phyloP scores from a whole-genome alignment of 1,139 yeast species.

The Geotrichum macrosporum region DNA sequence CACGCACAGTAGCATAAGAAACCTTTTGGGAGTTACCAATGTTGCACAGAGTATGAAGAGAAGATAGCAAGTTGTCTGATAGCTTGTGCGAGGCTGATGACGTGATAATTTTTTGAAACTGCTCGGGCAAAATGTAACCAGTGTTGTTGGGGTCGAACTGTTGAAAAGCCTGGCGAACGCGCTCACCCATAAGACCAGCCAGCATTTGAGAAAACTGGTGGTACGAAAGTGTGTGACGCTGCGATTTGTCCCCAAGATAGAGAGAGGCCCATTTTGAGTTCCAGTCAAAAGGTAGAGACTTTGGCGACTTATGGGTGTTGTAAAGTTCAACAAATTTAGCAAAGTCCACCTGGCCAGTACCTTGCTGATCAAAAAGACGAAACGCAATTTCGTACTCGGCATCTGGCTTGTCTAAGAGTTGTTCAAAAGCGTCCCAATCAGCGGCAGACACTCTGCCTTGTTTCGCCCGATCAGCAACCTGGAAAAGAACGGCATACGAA shows the following conservation, averaged over 20 bases:
- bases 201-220: slow-evolving; percentile 45
- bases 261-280: slow-evolving; percentile 42
- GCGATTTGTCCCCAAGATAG: slow-evolving; percentile 40
- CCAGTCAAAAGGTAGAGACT: slow-evolving; percentile 45
- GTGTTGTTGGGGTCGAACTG: slow-evolving; percentile 38
- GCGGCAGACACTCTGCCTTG: slow-evolving; percentile 38
- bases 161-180: slow-evolving; percentile 45
- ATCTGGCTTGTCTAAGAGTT: slow-evolving; percentile 42
- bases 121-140: slow-evolving; percentile 43
- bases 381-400: slow-evolving; percentile 48
- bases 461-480: slow-evolving; percentile 41
- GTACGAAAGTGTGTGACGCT: slow-evolving; percentile 42
- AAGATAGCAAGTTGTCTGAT: slow-evolving; percentile 39
- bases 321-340: slow-evolving; percentile 40
- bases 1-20: slow-evolving; percentile 44
- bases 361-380: slow-evolving; percentile 41
- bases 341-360: slow-evolving; percentile 42
- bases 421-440: slow-evolving; percentile 43
- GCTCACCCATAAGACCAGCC: slow-evolving; percentile 44
- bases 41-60: slow-evolving; percentile 41
- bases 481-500: slow-evolving; percentile 44
- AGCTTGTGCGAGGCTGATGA: slow-evolving; percentile 43
- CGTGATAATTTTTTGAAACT: slow-evolving; percentile 41
- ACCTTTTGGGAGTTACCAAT: slow-evolving; percentile 36
- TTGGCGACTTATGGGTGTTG: slow-evolving; percentile 37